phyloP scores from a whole-genome alignment of 2,329 filamentous ascomycete genomes.

The Talaromyces albobiverticillius region DNA sequence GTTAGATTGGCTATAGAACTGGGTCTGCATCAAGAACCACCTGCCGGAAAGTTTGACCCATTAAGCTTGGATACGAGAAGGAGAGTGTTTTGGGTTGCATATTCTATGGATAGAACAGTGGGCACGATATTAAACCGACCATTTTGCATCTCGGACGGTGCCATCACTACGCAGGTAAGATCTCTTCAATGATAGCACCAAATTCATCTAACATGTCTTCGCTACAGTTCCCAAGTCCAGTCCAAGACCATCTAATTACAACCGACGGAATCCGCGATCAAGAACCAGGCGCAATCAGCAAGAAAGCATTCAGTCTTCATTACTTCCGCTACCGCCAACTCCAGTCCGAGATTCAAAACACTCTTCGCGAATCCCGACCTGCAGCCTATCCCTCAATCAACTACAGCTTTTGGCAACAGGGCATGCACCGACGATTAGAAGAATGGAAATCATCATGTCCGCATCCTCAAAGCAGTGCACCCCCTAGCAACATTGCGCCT shows the following conservation, averaged over 20 bases:
- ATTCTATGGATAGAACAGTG: not conserved
- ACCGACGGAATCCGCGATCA: not conserved
- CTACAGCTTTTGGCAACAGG: not conserved
- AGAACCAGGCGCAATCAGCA: not conserved
- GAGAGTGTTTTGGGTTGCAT: not conserved
- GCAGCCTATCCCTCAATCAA: not conserved
- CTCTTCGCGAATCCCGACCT: not conserved
- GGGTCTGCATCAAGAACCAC: slow-evolving; percentile 1
- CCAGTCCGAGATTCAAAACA: not conserved
- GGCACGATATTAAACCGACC: not conserved
- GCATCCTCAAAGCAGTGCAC: not conserved
- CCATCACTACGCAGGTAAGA: not conserved
- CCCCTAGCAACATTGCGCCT: not conserved
- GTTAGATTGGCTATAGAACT: slow-evolving; percentile 6
- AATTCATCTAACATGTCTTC: not conserved
- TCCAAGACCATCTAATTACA: not conserved
- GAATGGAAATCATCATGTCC: not conserved
- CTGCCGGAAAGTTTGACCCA: not conserved
- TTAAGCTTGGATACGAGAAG: not conserved
- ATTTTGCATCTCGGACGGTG: not conserved
- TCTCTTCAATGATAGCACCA: not conserved
- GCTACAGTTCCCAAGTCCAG: not conserved
- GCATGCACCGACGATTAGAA: not conserved
- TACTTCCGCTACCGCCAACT: slow-evolving; percentile 1
- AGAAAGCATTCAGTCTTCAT: not conserved